phyloP scores from a whole-genome alignment of 805 yeast genomes.

The Wickerhamiella lipophila region DNA sequence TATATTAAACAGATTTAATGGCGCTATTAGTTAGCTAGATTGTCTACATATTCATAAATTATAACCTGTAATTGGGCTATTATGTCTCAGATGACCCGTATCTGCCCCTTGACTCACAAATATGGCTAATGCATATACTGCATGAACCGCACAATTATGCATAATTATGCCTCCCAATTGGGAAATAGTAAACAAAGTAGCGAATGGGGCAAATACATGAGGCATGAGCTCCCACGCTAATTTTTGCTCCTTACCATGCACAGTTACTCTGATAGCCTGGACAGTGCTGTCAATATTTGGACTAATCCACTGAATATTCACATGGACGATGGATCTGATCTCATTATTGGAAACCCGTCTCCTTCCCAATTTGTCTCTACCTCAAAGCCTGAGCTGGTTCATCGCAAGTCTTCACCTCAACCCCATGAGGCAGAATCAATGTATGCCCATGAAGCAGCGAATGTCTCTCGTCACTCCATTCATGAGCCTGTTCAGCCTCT shows the following conservation, averaged over 20 bases:
- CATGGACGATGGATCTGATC: conserved; percentile 26
- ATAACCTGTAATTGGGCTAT: not conserved
- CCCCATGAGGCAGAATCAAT: conserved; percentile 2
- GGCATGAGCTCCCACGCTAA: not conserved
- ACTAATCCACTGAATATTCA: conserved; percentile 28
- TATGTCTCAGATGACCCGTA: not conserved
- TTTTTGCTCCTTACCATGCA: conserved; percentile 17
- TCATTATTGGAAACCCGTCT: conserved; percentile 17
- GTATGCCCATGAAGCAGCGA: conserved; percentile 8
- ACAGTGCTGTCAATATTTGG: conserved; percentile 22
- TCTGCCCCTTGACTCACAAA: conserved; percentile 4
- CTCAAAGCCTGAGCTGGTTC: conserved; percentile 9
- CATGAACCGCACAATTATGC: conserved; percentile 1
- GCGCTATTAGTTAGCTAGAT: not conserved
- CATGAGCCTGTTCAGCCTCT: conserved; percentile 9
- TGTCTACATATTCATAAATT: not conserved
- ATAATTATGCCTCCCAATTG: conserved; percentile 1
- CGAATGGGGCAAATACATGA: not conserved
- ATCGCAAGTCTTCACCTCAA: conserved; percentile 6
- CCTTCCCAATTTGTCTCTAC: conserved; percentile 12
- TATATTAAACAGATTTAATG: not conserved
- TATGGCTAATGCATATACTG: not conserved
- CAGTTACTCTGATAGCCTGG: conserved; percentile 20
- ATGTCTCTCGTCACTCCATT: conserved; percentile 4
- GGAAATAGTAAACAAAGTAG: not conserved